Evolutionary conservation across 257 asterid genomes (phyloP).

Genomic region (Coffea canephora): DNA sequence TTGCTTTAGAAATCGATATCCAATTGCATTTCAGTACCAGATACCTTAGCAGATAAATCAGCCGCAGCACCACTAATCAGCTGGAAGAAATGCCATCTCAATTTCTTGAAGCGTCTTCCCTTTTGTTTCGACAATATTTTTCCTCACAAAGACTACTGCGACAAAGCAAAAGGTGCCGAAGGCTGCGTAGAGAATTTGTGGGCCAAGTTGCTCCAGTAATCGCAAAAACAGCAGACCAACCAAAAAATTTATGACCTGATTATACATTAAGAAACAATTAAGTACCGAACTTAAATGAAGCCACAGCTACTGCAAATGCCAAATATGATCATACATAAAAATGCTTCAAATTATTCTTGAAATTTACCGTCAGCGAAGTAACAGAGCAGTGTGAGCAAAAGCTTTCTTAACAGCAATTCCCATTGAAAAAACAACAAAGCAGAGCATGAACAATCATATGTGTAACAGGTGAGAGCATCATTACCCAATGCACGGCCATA

Average conservation of each 20-base stretch:
- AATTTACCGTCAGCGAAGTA: too few relatives aligned
- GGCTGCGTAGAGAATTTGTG: slow-evolving; percentile 58
- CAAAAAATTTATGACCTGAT: slow-evolving; percentile 75
- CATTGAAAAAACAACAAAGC: too few relatives aligned
- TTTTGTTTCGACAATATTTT: slow-evolving; percentile 74
- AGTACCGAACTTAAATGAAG: neutral
- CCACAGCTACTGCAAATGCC: neutral
- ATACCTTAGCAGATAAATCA: slow-evolving; percentile 20
- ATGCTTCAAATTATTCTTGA: too few relatives aligned
- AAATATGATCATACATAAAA: too few relatives aligned
- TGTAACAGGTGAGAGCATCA: slow-evolving; percentile 14
- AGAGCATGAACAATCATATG: neutral
- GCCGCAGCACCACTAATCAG: slow-evolving; percentile 29
- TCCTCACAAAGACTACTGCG: slow-evolving; percentile 53
- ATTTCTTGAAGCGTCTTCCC: slow-evolving; percentile 89
- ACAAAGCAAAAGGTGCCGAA: slow-evolving; percentile 60
- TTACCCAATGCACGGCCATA: slow-evolving; percentile 95
- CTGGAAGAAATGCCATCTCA: slow-evolving; percentile 63
- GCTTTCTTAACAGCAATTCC: neutral
- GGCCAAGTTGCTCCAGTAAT: slow-evolving; percentile 71
- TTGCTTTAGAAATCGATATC: neutral
- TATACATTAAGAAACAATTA: neutral
- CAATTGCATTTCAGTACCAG: neutral
- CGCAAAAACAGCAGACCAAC: slow-evolving; percentile 75
- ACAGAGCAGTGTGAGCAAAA: neutral